A percentile compares a stretch with the other conserved stretches of the same genome.
phyloP scores from a whole-genome alignment of 768 basidiomycete species.

The Holtermanniella nyarrowii region DNA sequence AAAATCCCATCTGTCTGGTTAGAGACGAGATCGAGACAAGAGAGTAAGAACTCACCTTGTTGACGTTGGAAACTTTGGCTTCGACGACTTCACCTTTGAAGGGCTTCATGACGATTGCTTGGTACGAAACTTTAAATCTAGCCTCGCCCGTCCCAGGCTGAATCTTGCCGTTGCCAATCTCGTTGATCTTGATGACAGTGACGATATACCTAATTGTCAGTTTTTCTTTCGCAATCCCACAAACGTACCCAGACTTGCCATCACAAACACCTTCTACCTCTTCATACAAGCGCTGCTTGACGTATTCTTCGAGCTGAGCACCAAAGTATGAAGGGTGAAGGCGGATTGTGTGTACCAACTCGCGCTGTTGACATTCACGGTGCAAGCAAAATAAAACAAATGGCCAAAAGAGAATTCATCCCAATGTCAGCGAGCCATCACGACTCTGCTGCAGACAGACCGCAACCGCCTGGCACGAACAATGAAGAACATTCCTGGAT shows the following conservation, averaged over 20 bases:
- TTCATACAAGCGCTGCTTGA: slow-evolving; percentile 83
- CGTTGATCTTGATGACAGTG: slow-evolving; percentile 50
- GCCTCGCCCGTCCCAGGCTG: slow-evolving; percentile 86
- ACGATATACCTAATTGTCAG: slow-evolving; percentile 37
- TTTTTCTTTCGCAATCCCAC: not conserved
- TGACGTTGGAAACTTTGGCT: slow-evolving; percentile 88
- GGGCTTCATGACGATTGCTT: slow-evolving; percentile 98
- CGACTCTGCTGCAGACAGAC: not conserved
- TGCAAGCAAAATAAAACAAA: not conserved
- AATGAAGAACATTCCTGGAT: slow-evolving; percentile 35
- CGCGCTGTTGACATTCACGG: slow-evolving; percentile 54
- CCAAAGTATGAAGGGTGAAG: slow-evolving; percentile 98
- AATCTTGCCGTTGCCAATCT: slow-evolving; percentile 88
- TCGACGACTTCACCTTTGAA: slow-evolving; percentile 99
- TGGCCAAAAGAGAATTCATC: not conserved
- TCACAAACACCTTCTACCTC: slow-evolving; percentile 97
- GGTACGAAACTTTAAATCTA: slow-evolving; percentile 86
- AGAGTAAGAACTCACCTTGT: slow-evolving; percentile 55
- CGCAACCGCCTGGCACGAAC: slow-evolving; percentile 22
- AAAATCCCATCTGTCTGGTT: slow-evolving; percentile 81
- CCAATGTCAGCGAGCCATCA: slow-evolving; percentile 11
- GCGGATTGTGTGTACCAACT: slow-evolving; percentile 92
- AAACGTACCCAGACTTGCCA: slow-evolving; percentile 65
- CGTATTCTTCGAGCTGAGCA: slow-evolving; percentile 83
- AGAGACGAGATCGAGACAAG: not conserved